Conservation (phyloP, 345 rosid genomes). For the Brassica cretica region DNA sequence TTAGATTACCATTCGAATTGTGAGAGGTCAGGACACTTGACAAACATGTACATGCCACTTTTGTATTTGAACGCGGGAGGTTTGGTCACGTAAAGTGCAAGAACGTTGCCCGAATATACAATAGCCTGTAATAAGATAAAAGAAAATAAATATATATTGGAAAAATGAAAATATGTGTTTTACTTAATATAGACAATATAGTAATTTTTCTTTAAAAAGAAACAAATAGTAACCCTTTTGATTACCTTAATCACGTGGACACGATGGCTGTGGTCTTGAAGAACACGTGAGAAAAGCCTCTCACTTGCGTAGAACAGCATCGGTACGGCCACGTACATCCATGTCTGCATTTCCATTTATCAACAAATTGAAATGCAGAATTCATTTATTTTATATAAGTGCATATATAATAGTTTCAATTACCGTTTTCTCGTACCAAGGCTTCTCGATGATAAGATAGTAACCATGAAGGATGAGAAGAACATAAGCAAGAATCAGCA, state of each 20-base stretch:
- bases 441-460: constrained; percentile 62
- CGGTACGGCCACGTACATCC: constrained; percentile 76
- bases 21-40: constrained; percentile 84
- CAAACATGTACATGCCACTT: constrained; percentile 96
- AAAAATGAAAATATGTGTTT: background rate
- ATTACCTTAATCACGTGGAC: constrained; percentile 78
- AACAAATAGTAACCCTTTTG: background rate
- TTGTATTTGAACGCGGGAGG: constrained; percentile 78
- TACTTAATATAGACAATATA: constrained; percentile 6
- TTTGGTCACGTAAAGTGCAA: constrained; percentile 81
- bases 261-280: constrained; percentile 56
- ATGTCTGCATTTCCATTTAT: constrained; percentile 58
- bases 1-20: constrained; percentile 70
- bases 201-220: background rate
- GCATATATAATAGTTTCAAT: background rate
- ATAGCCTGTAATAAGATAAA: constrained; percentile 54
- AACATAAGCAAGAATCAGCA: constrained; percentile 67
- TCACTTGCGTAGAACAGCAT: constrained; percentile 61
- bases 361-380: background rate
- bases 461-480: constrained; percentile 74
- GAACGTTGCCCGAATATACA: constrained; percentile 86
- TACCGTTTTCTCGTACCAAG: constrained; percentile 81
- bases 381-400: background rate
- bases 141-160: background rate
- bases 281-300: constrained; percentile 50